These are phyloP conservation scores for Ogataea methanolica DNA, from an alignment of 805 yeast species.

Conservation along the genomic window DNA sequence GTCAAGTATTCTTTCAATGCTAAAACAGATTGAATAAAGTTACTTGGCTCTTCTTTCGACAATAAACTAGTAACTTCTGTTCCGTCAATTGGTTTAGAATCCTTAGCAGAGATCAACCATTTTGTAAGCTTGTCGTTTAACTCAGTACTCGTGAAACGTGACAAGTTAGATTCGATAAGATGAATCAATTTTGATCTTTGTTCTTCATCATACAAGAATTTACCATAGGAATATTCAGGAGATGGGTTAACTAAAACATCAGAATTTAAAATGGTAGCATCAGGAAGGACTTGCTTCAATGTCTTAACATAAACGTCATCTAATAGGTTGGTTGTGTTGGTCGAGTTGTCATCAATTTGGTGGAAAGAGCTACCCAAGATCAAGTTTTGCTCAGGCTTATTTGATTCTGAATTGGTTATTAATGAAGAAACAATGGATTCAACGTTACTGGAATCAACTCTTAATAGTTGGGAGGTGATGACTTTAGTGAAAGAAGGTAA, in stretches of 20 bases:
- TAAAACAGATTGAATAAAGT: slow-evolving; percentile 33
- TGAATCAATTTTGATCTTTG: slow-evolving; percentile 41
- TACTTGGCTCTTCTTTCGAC: slow-evolving; percentile 32
- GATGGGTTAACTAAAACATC: slow-evolving; percentile 55
- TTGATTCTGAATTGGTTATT: slow-evolving; percentile 46
- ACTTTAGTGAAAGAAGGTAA: slow-evolving; percentile 45
- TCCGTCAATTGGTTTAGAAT: slow-evolving; percentile 28
- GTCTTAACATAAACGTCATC: slow-evolving; percentile 69
- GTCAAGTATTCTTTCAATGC: slow-evolving; percentile 41
- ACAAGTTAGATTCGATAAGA: slow-evolving; percentile 41
- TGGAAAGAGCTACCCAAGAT: slow-evolving; percentile 46
- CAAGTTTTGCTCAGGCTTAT: slow-evolving; percentile 57
- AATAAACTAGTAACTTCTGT: slow-evolving; percentile 28
- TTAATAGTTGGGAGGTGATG: slow-evolving; percentile 51
- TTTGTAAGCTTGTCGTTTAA: slow-evolving; percentile 56
- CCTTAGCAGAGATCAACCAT: slow-evolving; percentile 60
- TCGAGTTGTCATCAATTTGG: slow-evolving; percentile 16
- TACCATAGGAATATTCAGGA: slow-evolving; percentile 89
- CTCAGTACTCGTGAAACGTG: slow-evolving; percentile 38
- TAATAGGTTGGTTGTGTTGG: slow-evolving; percentile 8
- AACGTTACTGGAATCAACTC: slow-evolving; percentile 36
- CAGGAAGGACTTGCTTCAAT: slow-evolving; percentile 54
- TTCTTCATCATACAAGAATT: slow-evolving; percentile 54
- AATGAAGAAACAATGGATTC: slow-evolving; percentile 42
- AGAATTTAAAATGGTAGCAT: slow-evolving; percentile 48